Conservation (phyloP, 2,329 filamentous ascomycete genomes). For the Beauveria bassiana region DNA sequence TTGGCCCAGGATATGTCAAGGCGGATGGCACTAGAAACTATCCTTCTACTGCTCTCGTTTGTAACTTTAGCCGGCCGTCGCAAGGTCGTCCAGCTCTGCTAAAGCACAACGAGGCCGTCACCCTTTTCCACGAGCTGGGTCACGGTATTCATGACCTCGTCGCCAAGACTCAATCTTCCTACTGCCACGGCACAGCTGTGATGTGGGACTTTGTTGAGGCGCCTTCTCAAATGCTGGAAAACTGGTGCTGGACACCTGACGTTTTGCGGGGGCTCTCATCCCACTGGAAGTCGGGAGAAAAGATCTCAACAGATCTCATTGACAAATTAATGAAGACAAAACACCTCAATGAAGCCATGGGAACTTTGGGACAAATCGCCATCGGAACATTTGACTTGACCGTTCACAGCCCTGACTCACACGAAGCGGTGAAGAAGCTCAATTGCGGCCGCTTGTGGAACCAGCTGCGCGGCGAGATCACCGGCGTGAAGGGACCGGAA, state of each 20-base stretch:
- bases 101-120: conserved; percentile 77
- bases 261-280: conserved; percentile 60
- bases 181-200: conserved; percentile 60
- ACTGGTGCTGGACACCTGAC: conserved; percentile 65
- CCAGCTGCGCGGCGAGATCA: conserved; percentile 61
- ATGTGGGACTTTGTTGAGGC: conserved; percentile 65
- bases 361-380: conserved; percentile 70
- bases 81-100: conserved; percentile 68
- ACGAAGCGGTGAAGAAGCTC: conserved; percentile 58
- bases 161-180: conserved; percentile 53
- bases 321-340: conserved; percentile 68
- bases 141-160: conserved; percentile 64
- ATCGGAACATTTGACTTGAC: conserved; percentile 83
- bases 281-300: conserved; percentile 63
- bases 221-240: conserved; percentile 66
- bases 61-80: conserved; percentile 79
- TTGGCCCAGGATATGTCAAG: conserved; percentile 63
- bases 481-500: conserved; percentile 67
- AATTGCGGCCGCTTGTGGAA: conserved; percentile 65
- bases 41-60: conserved; percentile 71
- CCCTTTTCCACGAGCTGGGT: conserved; percentile 71
- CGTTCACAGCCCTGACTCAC: conserved; percentile 62
- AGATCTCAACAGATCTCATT: conserved; percentile 68
- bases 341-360: conserved; percentile 72
- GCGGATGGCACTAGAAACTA: conserved; percentile 64